Conservation (phyloP, 2,329 filamentous ascomycete species). For the Ophiostoma himal-ulmi region DNA sequence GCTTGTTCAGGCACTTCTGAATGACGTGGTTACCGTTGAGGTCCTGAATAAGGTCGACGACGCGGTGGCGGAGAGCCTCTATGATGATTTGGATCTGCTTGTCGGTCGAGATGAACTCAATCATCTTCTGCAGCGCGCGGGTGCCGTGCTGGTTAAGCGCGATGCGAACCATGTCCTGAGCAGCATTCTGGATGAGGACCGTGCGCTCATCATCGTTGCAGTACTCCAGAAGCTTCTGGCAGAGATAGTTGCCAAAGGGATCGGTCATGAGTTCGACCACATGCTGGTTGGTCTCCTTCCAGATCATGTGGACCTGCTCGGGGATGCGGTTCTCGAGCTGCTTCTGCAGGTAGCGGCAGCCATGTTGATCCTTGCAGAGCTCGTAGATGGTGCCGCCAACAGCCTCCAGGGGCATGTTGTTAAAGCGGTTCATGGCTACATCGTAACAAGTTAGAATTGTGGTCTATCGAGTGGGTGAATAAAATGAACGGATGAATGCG, state of each 20-base stretch:
- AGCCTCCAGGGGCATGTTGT: slow-evolving; percentile 74
- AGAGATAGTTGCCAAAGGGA: slow-evolving; percentile 97
- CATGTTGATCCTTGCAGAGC: slow-evolving; percentile 96
- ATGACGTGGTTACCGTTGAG: slow-evolving; percentile 98
- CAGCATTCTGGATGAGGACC: slow-evolving; percentile 81
- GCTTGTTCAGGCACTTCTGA: slow-evolving; percentile 96
- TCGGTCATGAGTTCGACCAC: slow-evolving; percentile 98
- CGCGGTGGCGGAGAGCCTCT: slow-evolving; percentile 70
- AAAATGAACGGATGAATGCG: neutral
- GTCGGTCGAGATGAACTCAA: slow-evolving; percentile 84
- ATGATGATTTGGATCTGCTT: slow-evolving; percentile 87
- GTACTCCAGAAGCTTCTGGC: slow-evolving; percentile 94
- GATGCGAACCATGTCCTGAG: slow-evolving; percentile 81
- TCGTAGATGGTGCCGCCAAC: slow-evolving; percentile 79
- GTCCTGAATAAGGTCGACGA: slow-evolving; percentile 93
- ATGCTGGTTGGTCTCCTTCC: slow-evolving; percentile 85
- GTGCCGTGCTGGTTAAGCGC: slow-evolving; percentile 97
- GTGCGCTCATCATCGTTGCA: slow-evolving; percentile 95
- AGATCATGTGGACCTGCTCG: slow-evolving; percentile 86
- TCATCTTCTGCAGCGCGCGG: slow-evolving; percentile 97
- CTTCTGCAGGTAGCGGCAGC: slow-evolving; percentile 93
- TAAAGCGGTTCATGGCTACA: slow-evolving; percentile 66
- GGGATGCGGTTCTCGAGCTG: slow-evolving; percentile 86
- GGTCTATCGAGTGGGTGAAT: neutral
- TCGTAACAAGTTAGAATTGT: slow-evolving; percentile 30